Evolutionary conservation across 2,329 filamentous ascomycete genomes (phyloP), one percentile per base, ranked within the genome.

Genomic region (Cadophora sp.): DNA sequence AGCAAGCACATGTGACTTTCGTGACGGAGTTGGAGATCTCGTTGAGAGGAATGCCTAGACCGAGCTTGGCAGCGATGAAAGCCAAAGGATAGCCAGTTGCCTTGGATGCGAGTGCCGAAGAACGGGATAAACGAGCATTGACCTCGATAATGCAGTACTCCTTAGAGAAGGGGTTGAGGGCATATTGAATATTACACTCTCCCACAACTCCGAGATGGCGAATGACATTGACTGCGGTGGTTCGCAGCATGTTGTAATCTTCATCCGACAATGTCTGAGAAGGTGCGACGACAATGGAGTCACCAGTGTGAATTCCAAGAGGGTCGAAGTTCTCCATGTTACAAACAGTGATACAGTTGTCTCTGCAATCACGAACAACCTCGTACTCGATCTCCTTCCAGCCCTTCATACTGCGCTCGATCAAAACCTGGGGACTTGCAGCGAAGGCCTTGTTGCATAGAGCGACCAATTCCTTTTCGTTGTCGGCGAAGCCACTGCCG

Each of bases 281-380:
- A 48, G 96, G 96, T 9, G 96, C 96, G 56, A 99, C 96, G 62
- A 99, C 96, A 72, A 99, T 97, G 14, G 95, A 98, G 78, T 99
- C 96, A 79, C 96, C 96, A 2, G 96, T 99, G 78, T 98, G 96
- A 70, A 98, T 98, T 75, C 96, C 96, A 1, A 99, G 89, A 64
- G 96, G 96, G 79, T 99, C 96, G 76, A 99, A 99, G 83, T 99
- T 99, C 83, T 99, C 96, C 96, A 99, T 98, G 84, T 99, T 99
- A 81, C 96, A 99, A 69, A 99, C 96, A 7, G 96, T 99, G 78
- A 99, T 98, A 79, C 96, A 99, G 85, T 98, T 98, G 83, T 99
- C 94, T 74, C 93, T 89, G 66, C 90, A 91, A 83, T 98, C 96
- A 76, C 96, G 91, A 48, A 99, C 96, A 69, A 98, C 96, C 80